Evolutionary conservation across 116 monocot genomes (phyloP), one percentile per base, ranked within the genome.

Genomic region (Iris pallida): DNA sequence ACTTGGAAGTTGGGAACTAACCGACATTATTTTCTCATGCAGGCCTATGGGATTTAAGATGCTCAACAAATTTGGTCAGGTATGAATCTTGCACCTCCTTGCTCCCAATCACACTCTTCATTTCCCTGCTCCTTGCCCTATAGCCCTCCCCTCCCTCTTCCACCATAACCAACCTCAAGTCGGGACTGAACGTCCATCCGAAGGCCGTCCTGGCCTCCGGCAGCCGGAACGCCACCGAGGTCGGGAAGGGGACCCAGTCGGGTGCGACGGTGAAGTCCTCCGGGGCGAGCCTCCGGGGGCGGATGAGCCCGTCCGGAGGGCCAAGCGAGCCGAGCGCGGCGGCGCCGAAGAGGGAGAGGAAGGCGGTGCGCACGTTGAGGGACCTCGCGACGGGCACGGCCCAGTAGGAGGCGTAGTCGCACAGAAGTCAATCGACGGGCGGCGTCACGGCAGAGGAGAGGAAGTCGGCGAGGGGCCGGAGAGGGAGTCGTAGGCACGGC

Each of bases 181-280:
- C n/a, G n/a, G n/a, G n/a, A n/a, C n/a, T n/a, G n/a, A n/a, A n/a
- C n/a, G n/a, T n/a, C n/a, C n/a, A n/a, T 30, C 30, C 47, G 43
- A 56, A 56, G n/a, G 20, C 0, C 42, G 43, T 12, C 0, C 57
- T 57, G 5, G 76, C 76, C 66, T 81, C 76, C 45, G 63, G 56
- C 7, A 44, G 72, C 13, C 67, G 67, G 68, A 18, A 73, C 30
- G 46, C 62, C 40, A 76, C 13, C 0, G 68, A 42, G 48, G 68
- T 68, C 5, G 75, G 62, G 45, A 72, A 68, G 0, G 76, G 68
- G 57, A 81, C 45, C 81, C 81, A 81, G 8, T 63, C 63, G 16
- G 81, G 76, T 64, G 56, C 63, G 13, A 10, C 47, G 0, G 68
- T 68, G 52, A 63, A 64, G 1, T 68, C 42, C 63, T 76, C 69